These are phyloP conservation scores for Bryum argenteum DNA, from an alignment of 225 moss, liverwort and hornwort genomes.

Conservation along the genomic window DNA sequence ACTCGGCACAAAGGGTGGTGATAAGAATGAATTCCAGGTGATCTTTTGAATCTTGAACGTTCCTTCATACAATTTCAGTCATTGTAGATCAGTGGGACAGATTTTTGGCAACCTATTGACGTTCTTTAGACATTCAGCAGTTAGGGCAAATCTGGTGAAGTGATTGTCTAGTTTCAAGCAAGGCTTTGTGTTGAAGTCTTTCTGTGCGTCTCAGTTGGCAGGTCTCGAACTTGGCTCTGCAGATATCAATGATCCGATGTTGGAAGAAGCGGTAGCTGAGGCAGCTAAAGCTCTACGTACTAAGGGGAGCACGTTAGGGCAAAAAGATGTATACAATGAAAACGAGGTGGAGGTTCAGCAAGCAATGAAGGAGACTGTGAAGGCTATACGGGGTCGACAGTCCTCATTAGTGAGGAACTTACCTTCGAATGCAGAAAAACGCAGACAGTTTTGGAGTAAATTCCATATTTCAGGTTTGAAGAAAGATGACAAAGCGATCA, in stretches of 20 bases:
- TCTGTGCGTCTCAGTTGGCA: conserved; percentile 34
- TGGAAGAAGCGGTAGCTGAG: conserved; percentile 41
- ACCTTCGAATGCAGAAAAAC: conserved; percentile 44
- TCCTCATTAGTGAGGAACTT: conserved; percentile 35
- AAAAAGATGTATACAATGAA: conserved; percentile 3
- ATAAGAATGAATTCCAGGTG: conserved; percentile 59
- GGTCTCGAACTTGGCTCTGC: conserved; percentile 19
- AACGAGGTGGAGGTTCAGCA: conserved; percentile 30
- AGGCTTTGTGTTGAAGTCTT: conserved; percentile 3
- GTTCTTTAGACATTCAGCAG: conserved; percentile 8
- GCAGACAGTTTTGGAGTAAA: conserved; percentile 46
- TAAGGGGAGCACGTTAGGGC: conserved; percentile 41
- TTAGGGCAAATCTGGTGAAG: neutral
- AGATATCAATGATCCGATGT: conserved; percentile 15
- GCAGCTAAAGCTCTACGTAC: conserved; percentile 28
- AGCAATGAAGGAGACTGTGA: conserved; percentile 38
- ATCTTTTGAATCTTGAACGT: conserved; percentile 17
- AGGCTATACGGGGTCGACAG: conserved; percentile 39
- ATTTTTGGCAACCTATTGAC: conserved; percentile 1
- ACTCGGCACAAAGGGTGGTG: conserved; percentile 39
- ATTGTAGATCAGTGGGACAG: conserved; percentile 5
- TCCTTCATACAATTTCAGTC: neutral
- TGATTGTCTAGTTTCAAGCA: conserved; percentile 11
- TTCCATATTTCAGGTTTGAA: conserved; percentile 43
- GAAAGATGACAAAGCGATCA: conserved; percentile 47